Conservation (phyloP, 768 basidiomycete species). For the Dictyophora rubrovolvata region DNA sequence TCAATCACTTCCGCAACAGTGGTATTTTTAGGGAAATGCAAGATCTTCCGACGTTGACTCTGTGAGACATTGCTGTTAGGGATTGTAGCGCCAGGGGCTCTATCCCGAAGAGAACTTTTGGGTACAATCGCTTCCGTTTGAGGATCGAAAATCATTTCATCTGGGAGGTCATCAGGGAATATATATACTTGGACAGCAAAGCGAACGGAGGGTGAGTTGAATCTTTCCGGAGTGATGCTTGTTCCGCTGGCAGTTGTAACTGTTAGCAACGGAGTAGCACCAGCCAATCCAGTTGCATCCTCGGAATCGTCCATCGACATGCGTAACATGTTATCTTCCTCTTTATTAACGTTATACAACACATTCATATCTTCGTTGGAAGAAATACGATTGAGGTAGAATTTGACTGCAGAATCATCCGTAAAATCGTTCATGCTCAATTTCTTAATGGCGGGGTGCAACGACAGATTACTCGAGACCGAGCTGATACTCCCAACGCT, state of each 20-base stretch:
- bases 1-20: conserved; percentile 97
- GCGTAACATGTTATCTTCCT: conserved; percentile 28
- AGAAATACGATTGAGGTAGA: conserved; percentile 72
- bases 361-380: conserved; percentile 15
- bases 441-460: conserved; percentile 92
- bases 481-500: conserved; percentile 91
- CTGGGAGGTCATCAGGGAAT: conserved; percentile 84
- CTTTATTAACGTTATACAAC: conserved; percentile 21
- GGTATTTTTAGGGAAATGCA: conserved; percentile 88
- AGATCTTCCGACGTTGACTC: conserved; percentile 64
- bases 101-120: conserved; percentile 57
- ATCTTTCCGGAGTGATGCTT: conserved; percentile 57
- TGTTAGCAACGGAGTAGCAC: conserved; percentile 20
- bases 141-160: conserved; percentile 91
- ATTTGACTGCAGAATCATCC: conserved; percentile 94
- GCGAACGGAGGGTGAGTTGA: conserved; percentile 71
- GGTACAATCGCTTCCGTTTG: conserved; percentile 91
- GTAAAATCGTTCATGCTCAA: conserved; percentile 96
- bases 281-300: conserved; percentile 26
- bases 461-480: conserved; percentile 82
- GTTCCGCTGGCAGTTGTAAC: conserved; percentile 27
- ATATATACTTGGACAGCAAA: conserved; percentile 85
- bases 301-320: conserved; percentile 31
- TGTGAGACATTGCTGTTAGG: conserved; percentile 47
- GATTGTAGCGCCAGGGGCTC: conserved; percentile 30